A percentile compares a stretch with the other conserved stretches of the same genome.
These are phyloP conservation scores for Mycosphaerella arachidis DNA, from an alignment of 2,329 filamentous ascomycete genomes.

Conservation along the genomic window DNA sequence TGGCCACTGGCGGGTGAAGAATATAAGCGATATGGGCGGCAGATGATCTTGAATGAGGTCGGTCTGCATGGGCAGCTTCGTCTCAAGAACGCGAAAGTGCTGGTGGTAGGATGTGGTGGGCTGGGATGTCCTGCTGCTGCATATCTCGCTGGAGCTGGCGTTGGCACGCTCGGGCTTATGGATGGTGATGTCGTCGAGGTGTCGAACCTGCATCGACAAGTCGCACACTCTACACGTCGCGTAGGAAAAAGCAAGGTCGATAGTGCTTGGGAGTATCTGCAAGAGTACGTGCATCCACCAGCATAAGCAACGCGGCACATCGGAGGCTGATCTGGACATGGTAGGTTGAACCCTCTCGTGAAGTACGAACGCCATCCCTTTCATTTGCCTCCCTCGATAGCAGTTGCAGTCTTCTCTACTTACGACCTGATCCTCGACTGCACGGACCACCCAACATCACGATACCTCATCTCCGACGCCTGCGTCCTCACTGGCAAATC, in stretches of 20 bases:
- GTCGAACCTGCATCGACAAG: constrained; percentile 89
- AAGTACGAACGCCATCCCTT: constrained; percentile 58
- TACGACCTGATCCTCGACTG: constrained; percentile 92
- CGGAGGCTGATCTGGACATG: constrained; percentile 6
- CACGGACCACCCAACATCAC: constrained; percentile 85
- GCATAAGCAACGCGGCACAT: neutral
- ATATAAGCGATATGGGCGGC: constrained; percentile 81
- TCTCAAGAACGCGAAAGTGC: constrained; percentile 64
- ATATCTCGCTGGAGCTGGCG: constrained; percentile 87
- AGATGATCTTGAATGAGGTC: constrained; percentile 81
- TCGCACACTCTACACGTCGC: constrained; percentile 68
- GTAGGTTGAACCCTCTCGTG: constrained; percentile 63
- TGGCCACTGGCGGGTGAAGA: constrained; percentile 71
- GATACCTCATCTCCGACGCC: constrained; percentile 88
- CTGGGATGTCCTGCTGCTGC: constrained; percentile 86
- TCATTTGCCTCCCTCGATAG: constrained; percentile 66
- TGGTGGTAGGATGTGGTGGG: constrained; percentile 83
- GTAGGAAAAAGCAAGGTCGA: constrained; percentile 77
- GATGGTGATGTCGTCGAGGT: constrained; percentile 84
- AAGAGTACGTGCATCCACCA: constrained; percentile 38
- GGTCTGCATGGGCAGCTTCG: constrained; percentile 74
- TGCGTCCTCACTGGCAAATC: constrained; percentile 76
- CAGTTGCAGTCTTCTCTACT: constrained; percentile 57
- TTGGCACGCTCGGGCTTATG: constrained; percentile 76
- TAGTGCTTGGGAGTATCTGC: constrained; percentile 52